Base-by-base conservation (phyloP, 2,329 filamentous ascomycete genomes). In the Triangularia verruculosa region DNA sequence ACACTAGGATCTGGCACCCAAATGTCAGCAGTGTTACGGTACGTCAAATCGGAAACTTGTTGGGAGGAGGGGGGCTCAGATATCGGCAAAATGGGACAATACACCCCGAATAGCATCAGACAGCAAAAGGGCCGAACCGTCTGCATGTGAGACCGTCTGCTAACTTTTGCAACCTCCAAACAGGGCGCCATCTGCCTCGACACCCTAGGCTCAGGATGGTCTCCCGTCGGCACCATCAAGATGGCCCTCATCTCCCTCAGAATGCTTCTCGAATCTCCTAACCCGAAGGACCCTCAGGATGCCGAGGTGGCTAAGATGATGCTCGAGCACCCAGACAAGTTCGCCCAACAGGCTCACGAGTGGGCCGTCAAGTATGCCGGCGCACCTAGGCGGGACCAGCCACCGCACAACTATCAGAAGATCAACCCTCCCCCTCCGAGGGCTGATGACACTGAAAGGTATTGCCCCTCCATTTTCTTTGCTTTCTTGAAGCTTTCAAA, bases 101-200 rank as follows among this genome's bases (percentile, higher is more conserved):
- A 47, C 6, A 17, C n/a, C n/a, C 39, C 39, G 39, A 47, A 9
- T 9, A 4, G 4, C n/a, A 47, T 2, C 39, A 47, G 2, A n/a
- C 5, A 39, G 5, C 34, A 39, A 9, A 5, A n/a, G 11, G 13
- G 15, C 12, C 13, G 17, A n/a, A 39, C 15, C 12, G 13, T 5
- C 34, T 15, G 12, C 12, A 34, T 12, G 32, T 13, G 28, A 12
- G 13, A 53, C 9, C 9, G 57, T 28, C 11, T 24, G 58, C 55
- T 73, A 59, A 70, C 65, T 17, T 32, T 2, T 15, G 17, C 2
- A 13, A 32, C 47, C 51, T 52, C 53, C 8, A 28, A 59, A 11
- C 67, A 98, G 92, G 95, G 95, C 62, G 94, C 93, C 25, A 99
- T 99, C 75, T 99, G 95, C 74, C 87, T 99, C 61, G 95, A 99